Conservation (phyloP, 345 rosid species). For the Eucalyptus regnans region DNA sequence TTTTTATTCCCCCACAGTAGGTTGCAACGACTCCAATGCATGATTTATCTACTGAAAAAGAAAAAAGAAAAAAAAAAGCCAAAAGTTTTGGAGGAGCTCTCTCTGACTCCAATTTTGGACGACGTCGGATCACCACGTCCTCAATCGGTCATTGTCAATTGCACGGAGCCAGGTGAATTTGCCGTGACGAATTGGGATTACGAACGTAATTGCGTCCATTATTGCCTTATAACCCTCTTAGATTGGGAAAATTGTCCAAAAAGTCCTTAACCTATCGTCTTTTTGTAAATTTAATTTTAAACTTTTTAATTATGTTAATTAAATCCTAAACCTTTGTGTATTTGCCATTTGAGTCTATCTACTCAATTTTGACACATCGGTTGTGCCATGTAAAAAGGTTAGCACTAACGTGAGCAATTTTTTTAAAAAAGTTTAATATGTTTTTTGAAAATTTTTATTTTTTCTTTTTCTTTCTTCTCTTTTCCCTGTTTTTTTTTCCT, state of each 20-base stretch:
- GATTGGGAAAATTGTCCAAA: accelerated
- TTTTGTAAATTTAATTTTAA: accelerated
- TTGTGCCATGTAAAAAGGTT: accelerated
- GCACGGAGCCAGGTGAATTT: background rate
- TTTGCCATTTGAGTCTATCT: accelerated
- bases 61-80: too few species aligned
- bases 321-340: accelerated
- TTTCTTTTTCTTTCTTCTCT: accelerated
- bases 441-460: accelerated
- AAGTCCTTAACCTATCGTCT: accelerated
- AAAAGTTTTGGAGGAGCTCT: background rate
- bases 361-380: accelerated
- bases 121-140: background rate
- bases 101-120: background rate
- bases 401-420: accelerated
- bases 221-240: background rate
- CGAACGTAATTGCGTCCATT: accelerated
- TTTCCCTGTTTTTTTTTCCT: too few species aligned
- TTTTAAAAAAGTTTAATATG: accelerated
- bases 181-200: background rate
- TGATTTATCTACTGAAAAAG: background rate
- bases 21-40: background rate
- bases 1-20: background rate
- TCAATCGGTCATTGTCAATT: background rate
- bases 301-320: accelerated